These are phyloP conservation scores for Salix dunnii DNA, from an alignment of 345 rosid genomes.

Conservation along the genomic window DNA sequence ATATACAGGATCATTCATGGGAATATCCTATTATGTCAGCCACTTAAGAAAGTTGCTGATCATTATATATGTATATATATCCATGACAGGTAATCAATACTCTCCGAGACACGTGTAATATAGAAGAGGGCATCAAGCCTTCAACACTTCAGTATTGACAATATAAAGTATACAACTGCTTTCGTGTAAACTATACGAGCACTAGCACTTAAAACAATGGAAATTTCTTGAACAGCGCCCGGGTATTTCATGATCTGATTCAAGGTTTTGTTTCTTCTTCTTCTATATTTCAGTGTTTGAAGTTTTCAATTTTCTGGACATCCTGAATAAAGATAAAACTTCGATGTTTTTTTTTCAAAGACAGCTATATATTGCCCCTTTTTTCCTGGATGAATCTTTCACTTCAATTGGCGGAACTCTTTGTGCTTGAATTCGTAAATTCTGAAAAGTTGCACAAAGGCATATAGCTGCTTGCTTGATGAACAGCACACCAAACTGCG, in stretches of 20 bases:
- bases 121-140: not conserved
- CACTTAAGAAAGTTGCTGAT: not conserved
- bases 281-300: not conserved
- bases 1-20: too few relatives aligned
- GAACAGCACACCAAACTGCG: not conserved
- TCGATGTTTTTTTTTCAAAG: not conserved
- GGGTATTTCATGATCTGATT: not conserved
- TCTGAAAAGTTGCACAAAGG: not conserved
- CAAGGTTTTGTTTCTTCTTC: too few relatives aligned
- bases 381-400: not conserved
- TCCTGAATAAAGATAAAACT: not conserved
- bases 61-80: too few relatives aligned
- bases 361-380: not conserved
- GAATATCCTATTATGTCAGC: not conserved
- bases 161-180: not conserved
- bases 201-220: not conserved
- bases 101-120: not conserved
- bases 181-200: not conserved
- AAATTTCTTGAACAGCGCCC: not conserved
- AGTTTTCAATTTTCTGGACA: not conserved
- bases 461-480: too few relatives aligned
- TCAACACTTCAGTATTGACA: not conserved
- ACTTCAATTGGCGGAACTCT: not conserved
- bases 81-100: too few relatives aligned
- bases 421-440: not conserved